A percentile compares a stretch with the other conserved stretches of the same genome.
Evolutionary conservation across 2,329 filamentous ascomycete species (phyloP).

Genomic region (Fusarium pseudonygamai): DNA sequence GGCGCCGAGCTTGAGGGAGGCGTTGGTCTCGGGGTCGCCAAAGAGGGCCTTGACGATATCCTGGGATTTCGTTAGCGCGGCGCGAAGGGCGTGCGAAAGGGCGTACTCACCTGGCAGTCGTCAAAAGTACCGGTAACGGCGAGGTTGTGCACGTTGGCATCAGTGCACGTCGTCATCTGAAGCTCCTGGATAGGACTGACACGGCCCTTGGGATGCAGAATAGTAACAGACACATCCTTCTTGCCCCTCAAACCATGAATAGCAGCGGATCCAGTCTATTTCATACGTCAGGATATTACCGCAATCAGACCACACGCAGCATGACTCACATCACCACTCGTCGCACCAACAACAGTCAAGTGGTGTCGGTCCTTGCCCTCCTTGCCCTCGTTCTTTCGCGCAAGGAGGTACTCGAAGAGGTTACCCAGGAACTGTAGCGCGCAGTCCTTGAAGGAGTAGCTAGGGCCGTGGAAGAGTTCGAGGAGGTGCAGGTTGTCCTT

Average conservation of each 20-base stretch:
- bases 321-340: slow-evolving; percentile 70
- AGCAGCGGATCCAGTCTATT: slow-evolving; percentile 83
- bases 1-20: slow-evolving; percentile 83
- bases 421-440: slow-evolving; percentile 97
- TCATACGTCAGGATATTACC: not conserved
- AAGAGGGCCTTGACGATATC: slow-evolving; percentile 91
- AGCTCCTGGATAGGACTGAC: slow-evolving; percentile 93
- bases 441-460: slow-evolving; percentile 90
- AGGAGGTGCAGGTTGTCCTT: slow-evolving; percentile 77
- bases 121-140: slow-evolving; percentile 92
- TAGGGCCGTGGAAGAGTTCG: slow-evolving; percentile 96
- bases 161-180: slow-evolving; percentile 95
- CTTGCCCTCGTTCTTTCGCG: slow-evolving; percentile 70
- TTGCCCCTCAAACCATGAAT: slow-evolving; percentile 96
- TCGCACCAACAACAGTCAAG: slow-evolving; percentile 86
- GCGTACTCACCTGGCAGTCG: slow-evolving; percentile 78
- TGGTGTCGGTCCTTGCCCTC: slow-evolving; percentile 75
- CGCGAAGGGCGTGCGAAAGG: not conserved
- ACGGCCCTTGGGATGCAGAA: slow-evolving; percentile 90
- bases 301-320: not conserved
- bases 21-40: slow-evolving; percentile 84
- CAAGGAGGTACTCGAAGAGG: slow-evolving; percentile 88
- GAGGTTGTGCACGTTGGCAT: slow-evolving; percentile 92
- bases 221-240: slow-evolving; percentile 96
- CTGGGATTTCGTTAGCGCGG: not conserved